phyloP scores from a whole-genome alignment of 2,329 filamentous ascomycete species.

The Bipolaris sorokiniana region DNA sequence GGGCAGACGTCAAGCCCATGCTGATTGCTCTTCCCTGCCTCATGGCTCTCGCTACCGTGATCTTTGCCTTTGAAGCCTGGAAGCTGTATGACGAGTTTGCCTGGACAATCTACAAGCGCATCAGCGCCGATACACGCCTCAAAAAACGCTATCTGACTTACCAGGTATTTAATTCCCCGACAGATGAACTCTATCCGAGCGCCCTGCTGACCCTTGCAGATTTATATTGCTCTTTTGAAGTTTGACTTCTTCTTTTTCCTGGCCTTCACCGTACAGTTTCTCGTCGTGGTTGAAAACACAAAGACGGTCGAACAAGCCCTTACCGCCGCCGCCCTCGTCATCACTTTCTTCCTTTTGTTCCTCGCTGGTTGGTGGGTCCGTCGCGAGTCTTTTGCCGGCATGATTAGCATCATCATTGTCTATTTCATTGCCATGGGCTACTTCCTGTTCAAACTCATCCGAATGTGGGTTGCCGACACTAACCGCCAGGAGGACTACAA shows the following conservation, averaged over 20 bases:
- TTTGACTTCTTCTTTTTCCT: slow-evolving; percentile 99
- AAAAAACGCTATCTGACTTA: slow-evolving; percentile 96
- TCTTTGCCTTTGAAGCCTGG: slow-evolving; percentile 81
- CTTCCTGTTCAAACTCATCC: slow-evolving; percentile 97
- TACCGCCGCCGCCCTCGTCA: slow-evolving; percentile 86
- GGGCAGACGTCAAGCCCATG: slow-evolving; percentile 73
- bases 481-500: slow-evolving; percentile 64
- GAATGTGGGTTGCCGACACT: slow-evolving; percentile 77
- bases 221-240: slow-evolving; percentile 96
- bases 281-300: slow-evolving; percentile 79
- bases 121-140: slow-evolving; percentile 94
- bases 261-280: slow-evolving; percentile 96
- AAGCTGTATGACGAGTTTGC: slow-evolving; percentile 98
- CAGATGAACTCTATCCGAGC: neutral
- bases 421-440: slow-evolving; percentile 91
- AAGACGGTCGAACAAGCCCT: slow-evolving; percentile 79
- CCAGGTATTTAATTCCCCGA: slow-evolving; percentile 68
- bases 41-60: slow-evolving; percentile 74
- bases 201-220: slow-evolving; percentile 59
- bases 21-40: slow-evolving; percentile 86
- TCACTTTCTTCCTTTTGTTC: slow-evolving; percentile 88
- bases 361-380: slow-evolving; percentile 85
- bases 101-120: slow-evolving; percentile 99
- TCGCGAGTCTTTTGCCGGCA: slow-evolving; percentile 79
- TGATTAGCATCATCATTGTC: slow-evolving; percentile 77